Base-by-base conservation (phyloP, 192 early-diverging fungal genomes). In the Coemansia sp. region DNA sequence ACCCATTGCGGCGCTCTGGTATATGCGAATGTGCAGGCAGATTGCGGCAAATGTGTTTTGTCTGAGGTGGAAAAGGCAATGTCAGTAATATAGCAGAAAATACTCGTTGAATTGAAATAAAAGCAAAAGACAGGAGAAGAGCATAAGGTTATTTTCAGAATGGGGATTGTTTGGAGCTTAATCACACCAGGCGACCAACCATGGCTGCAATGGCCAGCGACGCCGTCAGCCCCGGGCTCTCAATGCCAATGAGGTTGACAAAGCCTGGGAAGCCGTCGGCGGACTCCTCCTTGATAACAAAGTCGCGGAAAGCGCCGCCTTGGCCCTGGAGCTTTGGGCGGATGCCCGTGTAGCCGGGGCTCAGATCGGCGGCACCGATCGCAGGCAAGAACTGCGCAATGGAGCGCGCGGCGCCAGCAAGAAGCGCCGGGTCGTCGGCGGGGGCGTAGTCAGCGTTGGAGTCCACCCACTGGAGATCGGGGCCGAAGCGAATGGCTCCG, bases 211-310 rank as follows among this genome's bases (percentile, higher is more conserved):
- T 93, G 2, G 92, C 92, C 42, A 94, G 75, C 2, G 89, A 88
- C 17, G 86, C 83, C 2, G 93, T 95, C 54, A 95, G 58, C 0
- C 93, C 93, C 2, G 93, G 93, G 55, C 89, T 92, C 59, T 95
- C 93, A 29, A 95, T 92, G 30, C 93, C 93, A 2, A 87, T 59
- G 13, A 93, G 72, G 42, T 92, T 91, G 42, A 91, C 84, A 72
- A 91, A 90, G 0, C 87, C 85, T 0, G 74, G 59, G 29, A 84
- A 69, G 0, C 77, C 84, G 29, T 67, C 61, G 0, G 64, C 65
- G 1, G 50, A 45, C 66, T 88, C 87, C 23, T 87, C 80, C 15
- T 85, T 69, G 34, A 95, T 86, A 6, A 87, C 67, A 81, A 94
- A 95, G 61, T 95, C 93, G 50, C 78, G 75, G 61, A 92, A 91